These are phyloP conservation scores for Trypanosoma vivax DNA, from an alignment of 208 protist genomes.

Conservation along the genomic window DNA sequence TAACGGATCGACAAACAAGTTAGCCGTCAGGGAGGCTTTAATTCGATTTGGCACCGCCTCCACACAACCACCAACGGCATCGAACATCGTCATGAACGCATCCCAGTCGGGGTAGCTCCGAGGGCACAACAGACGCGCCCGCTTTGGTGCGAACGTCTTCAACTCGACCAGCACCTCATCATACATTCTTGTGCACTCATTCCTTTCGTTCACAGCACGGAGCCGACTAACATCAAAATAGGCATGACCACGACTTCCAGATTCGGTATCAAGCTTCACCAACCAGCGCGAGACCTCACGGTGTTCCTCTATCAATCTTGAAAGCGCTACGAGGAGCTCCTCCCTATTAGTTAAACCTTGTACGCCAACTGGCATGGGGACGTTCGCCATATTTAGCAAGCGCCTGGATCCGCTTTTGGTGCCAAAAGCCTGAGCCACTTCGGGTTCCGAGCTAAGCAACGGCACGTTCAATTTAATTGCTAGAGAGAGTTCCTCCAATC, in stretches of 20 bases:
- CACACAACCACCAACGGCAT: conserved; percentile 72
- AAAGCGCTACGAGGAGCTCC: conserved; percentile 59
- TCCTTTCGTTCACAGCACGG: conserved; percentile 28
- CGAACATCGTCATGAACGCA: conserved; percentile 68
- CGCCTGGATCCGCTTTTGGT: conserved; percentile 76
- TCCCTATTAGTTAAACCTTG: conserved; percentile 41
- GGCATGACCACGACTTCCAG: conserved; percentile 75
- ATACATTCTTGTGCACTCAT: conserved; percentile 15
- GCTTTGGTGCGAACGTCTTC: conserved; percentile 52
- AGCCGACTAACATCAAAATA: conserved; percentile 85
- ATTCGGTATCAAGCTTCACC: conserved; percentile 89
- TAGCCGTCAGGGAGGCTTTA: conserved; percentile 51
- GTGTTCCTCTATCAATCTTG: conserved; percentile 63
- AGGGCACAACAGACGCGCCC: conserved; percentile 69
- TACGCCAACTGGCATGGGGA: conserved; percentile 58
- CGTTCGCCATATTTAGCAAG: conserved; percentile 70
- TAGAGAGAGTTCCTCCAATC: conserved; percentile 79
- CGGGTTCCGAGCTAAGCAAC: conserved; percentile 72
- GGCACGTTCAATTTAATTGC: conserved; percentile 79
- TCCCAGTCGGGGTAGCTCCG: conserved; percentile 78
- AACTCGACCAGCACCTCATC: conserved; percentile 53
- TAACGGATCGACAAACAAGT: conserved; percentile 81
- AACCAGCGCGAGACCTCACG: conserved; percentile 74
- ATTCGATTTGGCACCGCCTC: conserved; percentile 77
- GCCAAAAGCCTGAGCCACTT: conserved; percentile 69